A percentile compares a stretch with the other conserved stretches of the same genome.
Evolutionary conservation across 2,329 filamentous ascomycete species (phyloP).

Genomic region (Fusarium udum): DNA sequence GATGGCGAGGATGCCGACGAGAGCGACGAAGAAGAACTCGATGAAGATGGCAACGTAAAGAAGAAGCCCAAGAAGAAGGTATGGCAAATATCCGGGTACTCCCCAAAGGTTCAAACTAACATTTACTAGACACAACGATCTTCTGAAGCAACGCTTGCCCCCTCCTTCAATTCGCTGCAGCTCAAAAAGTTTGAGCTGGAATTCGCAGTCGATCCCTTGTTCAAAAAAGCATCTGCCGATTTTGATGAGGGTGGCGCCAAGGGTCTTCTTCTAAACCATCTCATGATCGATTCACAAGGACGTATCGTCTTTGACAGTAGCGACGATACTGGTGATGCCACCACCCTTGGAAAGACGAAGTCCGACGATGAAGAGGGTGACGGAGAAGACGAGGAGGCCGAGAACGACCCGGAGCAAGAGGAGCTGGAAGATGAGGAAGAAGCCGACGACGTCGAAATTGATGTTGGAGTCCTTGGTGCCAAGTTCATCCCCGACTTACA

Average conservation of each 20-base stretch:
- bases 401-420: slow-evolving; percentile 47
- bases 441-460: slow-evolving; percentile 71
- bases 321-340: slow-evolving; percentile 75
- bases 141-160: slow-evolving; percentile 91
- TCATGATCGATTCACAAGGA: slow-evolving; percentile 92
- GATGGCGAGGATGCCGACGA: slow-evolving; percentile 75
- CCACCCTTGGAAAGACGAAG: slow-evolving; percentile 47
- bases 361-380: slow-evolving; percentile 54
- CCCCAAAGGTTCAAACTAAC: slow-evolving; percentile 11
- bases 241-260: slow-evolving; percentile 99
- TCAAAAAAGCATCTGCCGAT: slow-evolving; percentile 98
- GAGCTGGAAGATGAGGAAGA: slow-evolving; percentile 54
- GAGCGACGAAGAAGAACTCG: slow-evolving; percentile 69
- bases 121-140: slow-evolving; percentile 70
- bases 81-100: slow-evolving; percentile 33
- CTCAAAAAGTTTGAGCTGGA: slow-evolving; percentile 98
- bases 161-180: slow-evolving; percentile 86
- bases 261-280: slow-evolving; percentile 90
- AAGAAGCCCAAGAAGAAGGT: slow-evolving; percentile 82
- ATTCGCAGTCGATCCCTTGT: slow-evolving; percentile 95
- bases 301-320: slow-evolving; percentile 98
- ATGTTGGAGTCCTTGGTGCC: slow-evolving; percentile 76
- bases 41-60: slow-evolving; percentile 67
- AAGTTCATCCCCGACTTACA: slow-evolving; percentile 88
- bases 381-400: slow-evolving; percentile 50